Evolutionary conservation across 306 rosid genomes (phyloP).

Genomic region (Cucumis hystrix): DNA sequence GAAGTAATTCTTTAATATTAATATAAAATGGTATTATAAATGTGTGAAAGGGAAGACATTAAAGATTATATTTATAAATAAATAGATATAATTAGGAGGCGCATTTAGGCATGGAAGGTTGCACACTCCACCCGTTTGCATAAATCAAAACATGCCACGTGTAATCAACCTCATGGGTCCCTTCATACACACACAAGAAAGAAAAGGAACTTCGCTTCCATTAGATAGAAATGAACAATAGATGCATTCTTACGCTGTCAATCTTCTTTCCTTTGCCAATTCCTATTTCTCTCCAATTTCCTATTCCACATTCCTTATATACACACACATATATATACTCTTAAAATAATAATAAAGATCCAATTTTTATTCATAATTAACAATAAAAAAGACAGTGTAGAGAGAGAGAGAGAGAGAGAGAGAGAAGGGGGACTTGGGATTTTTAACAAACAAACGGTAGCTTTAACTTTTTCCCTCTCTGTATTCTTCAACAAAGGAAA

Average conservation of each 20-base stretch:
- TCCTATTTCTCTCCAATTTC: background rate
- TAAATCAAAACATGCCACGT: constrained; percentile 18
- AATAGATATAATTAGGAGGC: background rate
- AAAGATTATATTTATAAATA: background rate
- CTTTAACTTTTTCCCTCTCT: background rate
- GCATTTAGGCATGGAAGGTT: background rate
- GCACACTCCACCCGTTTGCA: constrained; percentile 35
- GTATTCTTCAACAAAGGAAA: background rate
- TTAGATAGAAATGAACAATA: background rate
- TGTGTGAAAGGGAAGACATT: background rate
- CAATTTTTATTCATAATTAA: background rate
- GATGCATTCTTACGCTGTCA: constrained; percentile 13
- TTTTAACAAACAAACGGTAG: background rate
- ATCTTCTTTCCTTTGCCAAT: constrained; percentile 15
- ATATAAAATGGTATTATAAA: background rate
- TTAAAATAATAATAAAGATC: background rate
- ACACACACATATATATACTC: background rate
- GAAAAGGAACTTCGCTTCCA: too few relatives aligned
- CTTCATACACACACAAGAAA: background rate
- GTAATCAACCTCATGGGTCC: constrained; percentile 19
- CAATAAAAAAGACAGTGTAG: background rate
- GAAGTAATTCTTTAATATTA: background rate
- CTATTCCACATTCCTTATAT: background rate
- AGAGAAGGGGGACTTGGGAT: background rate
- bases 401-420: background rate